A percentile compares a stretch with the other conserved stretches of the same genome.
Conservation (phyloP, 257 asterid species). For the Nicotiana undulata region DNA sequence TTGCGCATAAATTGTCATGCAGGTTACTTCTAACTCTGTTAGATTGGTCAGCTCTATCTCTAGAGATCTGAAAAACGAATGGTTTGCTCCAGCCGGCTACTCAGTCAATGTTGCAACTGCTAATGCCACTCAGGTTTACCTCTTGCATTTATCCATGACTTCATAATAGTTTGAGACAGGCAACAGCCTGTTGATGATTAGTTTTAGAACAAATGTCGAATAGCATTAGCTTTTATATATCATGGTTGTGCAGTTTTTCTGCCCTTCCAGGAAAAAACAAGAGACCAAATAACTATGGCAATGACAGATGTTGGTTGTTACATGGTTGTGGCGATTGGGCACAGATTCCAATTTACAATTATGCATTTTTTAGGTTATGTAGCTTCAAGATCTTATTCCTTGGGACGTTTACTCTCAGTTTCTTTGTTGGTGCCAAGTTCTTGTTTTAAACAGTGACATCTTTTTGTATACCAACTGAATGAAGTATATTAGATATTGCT, state of each 20-base stretch:
- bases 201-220: not conserved
- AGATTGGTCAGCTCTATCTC: constrained; percentile 72
- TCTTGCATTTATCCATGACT: not conserved
- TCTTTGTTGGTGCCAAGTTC: not conserved
- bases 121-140: constrained; percentile 71
- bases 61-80: constrained; percentile 63
- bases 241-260: not conserved
- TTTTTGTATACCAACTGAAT: not conserved
- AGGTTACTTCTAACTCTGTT: constrained; percentile 78
- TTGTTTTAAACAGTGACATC: not conserved
- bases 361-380: not conserved
- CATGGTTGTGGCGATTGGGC: not conserved
- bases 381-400: not conserved
- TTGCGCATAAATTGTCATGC: constrained; percentile 21
- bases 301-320: not conserved
- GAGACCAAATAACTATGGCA: not conserved
- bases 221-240: not conserved
- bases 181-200: not conserved
- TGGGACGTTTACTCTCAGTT: not conserved
- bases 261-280: not conserved
- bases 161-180: not conserved
- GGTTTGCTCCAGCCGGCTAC: constrained; percentile 72
- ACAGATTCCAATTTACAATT: not conserved
- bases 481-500: not conserved
- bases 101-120: constrained; percentile 95